Evolutionary conservation across 2,329 filamentous ascomycete species (phyloP).

Genomic region (Kalaharituber pfeilii): DNA sequence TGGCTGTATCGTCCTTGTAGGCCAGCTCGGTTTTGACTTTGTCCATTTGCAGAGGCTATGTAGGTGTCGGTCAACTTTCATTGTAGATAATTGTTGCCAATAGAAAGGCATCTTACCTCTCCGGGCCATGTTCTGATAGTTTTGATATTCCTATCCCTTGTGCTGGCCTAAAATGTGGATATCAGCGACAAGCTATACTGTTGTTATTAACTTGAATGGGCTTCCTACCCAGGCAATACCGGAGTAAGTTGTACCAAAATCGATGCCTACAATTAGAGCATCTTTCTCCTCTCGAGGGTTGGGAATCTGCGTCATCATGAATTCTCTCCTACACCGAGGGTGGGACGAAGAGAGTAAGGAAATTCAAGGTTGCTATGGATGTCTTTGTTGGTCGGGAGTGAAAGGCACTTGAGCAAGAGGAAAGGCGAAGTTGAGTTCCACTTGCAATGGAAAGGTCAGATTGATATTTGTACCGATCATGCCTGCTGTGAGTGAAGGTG

Average conservation of each 20-base stretch:
- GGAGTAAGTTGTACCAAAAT: constrained; percentile 40
- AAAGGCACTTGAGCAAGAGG: not conserved
- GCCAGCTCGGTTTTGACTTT: not conserved
- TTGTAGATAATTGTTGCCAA: too few species aligned
- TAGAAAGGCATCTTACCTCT: too few species aligned
- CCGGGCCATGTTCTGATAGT: not conserved
- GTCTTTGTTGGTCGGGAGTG: not conserved
- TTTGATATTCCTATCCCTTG: not conserved
- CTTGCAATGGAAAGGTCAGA: too few species aligned
- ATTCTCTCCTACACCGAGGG: too few species aligned
- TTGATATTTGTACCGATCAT: too few species aligned
- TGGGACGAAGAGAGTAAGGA: too few species aligned
- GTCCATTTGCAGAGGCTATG: not conserved
- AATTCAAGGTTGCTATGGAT: too few species aligned
- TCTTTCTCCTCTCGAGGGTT: too few species aligned
- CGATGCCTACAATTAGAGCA: constrained; percentile 34
- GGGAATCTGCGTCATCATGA: too few species aligned
- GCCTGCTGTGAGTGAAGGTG: too few species aligned
- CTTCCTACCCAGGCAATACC: constrained; percentile 31
- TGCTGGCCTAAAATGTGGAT: not conserved
- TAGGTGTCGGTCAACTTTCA: too few species aligned
- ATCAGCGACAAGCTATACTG: not conserved
- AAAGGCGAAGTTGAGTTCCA: too few species aligned
- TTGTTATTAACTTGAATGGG: not conserved
- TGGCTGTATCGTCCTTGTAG: not conserved